Evolutionary conservation across 768 basidiomycete species (phyloP).

Genomic region (Kwoniella europaea): DNA sequence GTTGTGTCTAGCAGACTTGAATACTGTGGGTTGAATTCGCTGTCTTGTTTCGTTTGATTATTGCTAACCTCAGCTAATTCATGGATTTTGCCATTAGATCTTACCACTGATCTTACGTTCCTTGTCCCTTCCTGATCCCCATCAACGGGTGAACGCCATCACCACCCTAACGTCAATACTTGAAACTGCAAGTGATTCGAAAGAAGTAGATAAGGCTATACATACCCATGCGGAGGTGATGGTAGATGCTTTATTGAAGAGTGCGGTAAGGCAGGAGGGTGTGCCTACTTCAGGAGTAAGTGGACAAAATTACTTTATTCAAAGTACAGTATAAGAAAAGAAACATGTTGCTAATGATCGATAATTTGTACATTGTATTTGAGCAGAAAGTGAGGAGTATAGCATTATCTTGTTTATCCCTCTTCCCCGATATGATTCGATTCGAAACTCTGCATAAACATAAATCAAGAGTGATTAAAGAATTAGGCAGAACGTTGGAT

Average conservation of each 20-base stretch:
- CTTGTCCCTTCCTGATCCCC: slow-evolving; percentile 74
- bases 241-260: slow-evolving; percentile 72
- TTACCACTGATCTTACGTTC: slow-evolving; percentile 86
- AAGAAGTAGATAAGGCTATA: slow-evolving; percentile 59
- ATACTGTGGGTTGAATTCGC: slow-evolving; percentile 57
- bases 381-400: slow-evolving; percentile 73
- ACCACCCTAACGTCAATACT: slow-evolving; percentile 76
- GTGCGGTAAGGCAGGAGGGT: slow-evolving; percentile 49
- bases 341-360: neutral
- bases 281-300: slow-evolving; percentile 41
- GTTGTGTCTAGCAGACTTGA: slow-evolving; percentile 72
- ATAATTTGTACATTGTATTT: slow-evolving; percentile 1
- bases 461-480: slow-evolving; percentile 73
- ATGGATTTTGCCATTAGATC: slow-evolving; percentile 63
- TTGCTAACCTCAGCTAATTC: neutral
- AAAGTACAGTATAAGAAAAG: neutral
- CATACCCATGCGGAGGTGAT: slow-evolving; percentile 75
- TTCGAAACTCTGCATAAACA: slow-evolving; percentile 83
- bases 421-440: slow-evolving; percentile 75
- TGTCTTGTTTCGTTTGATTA: neutral
- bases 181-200: slow-evolving; percentile 61
- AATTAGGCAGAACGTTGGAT: slow-evolving; percentile 76
- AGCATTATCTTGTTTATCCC: slow-evolving; percentile 74
- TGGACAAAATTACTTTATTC: neutral
- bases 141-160: slow-evolving; percentile 78